Base-by-base conservation (phyloP, 768 basidiomycete genomes). In the Sporobolomyces roseus region DNA sequence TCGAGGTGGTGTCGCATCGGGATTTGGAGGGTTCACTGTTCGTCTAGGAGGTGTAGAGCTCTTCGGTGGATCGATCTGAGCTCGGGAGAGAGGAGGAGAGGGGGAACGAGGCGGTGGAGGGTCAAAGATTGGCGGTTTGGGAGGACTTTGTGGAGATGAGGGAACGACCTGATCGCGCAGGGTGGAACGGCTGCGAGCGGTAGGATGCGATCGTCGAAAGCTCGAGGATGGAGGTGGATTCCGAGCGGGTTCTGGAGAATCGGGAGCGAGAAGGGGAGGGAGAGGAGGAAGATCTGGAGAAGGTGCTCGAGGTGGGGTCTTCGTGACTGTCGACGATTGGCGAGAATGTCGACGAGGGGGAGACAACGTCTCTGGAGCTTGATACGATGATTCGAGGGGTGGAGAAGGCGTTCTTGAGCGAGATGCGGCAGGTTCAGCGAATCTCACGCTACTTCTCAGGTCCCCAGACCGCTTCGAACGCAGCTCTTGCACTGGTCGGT, bases 11-110 rank as follows among this genome's bases (percentile, higher is more conserved):
- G 58, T 60, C 12, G 43, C 58, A 29, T 60, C 58, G 10, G 58
- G 58, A n/a, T 48, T 60, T 0, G 60, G 61, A 1, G 48, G 29
- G 4, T 29, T 27, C n/a, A 32, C 14, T 9, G 16, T 45, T 12
- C 43, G 17, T 33, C 61, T 54, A 16, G 66, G 67, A 0, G 67
- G 67, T 4, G 67, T 68, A 25, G 67, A 68, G 46, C 53, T 56
- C 21, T 36, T 58, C 38, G 21, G 56, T n/a, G 30, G 65, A 27
- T 38, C 58, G 56, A 23, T n/a, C 3, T 25, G 48, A 25, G 5
- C 17, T 16, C 45, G 53, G 2, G 45, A 41, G 3, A 16, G 4
- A n/a, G 46, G 36, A 35, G 29, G 63, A 10, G 53, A 36, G 7
- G 54, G 54, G n/a, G 53, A 33, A 8, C 41, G 35, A 12, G 35